Base-by-base conservation (phyloP, 1,284 basidiomycete species). In the Irpex lacteus region DNA sequence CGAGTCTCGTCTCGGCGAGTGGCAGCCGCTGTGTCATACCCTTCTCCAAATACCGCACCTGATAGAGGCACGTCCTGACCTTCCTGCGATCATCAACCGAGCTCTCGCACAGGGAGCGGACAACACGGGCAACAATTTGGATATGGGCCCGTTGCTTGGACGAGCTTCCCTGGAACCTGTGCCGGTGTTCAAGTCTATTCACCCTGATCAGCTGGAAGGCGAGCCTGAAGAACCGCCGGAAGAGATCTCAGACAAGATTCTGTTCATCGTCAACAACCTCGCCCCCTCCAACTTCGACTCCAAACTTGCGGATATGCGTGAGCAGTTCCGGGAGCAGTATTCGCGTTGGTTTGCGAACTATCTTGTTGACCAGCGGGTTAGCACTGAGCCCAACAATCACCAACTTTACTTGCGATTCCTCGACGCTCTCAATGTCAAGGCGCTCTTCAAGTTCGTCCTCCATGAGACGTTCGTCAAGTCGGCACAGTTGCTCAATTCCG, bases 201-300 rank as follows among this genome's bases (percentile, higher is more conserved):
- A 85, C 65, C 85, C 90, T 1, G 91, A 94, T 70, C 70, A 68
- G 9, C 71, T 89, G 37, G 83, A 89, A 37, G 82, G 84, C 38
- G 86, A 87, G 64, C 81, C 91, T 21, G 81, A 84, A 59, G 78
- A 82, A 61, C 98, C 97, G 2, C 86, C 91, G 18, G 95, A 98
- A 74, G 93, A 94, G 68, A 79, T 92, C 21, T 94, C 95, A 21
- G 98, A 99, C 83, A 91, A 90, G 72, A 95, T 99, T 69, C 82
- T 99, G 59, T 99, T 99, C 83, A 95, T 98, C 71, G 90, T 99
- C 78, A 99, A 99, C 82, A 98, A 99, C 71, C 85, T 99, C 60
- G 95, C 97, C 0, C 93, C 95, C 3, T 94, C 83, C 77, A 99
- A 99, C 75, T 95, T 98, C 69, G 95, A 96, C 50, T 74, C 84